These are phyloP conservation scores for Nicotiana tomentosiformis DNA, from an alignment of 257 asterid species.

Conservation along the genomic window DNA sequence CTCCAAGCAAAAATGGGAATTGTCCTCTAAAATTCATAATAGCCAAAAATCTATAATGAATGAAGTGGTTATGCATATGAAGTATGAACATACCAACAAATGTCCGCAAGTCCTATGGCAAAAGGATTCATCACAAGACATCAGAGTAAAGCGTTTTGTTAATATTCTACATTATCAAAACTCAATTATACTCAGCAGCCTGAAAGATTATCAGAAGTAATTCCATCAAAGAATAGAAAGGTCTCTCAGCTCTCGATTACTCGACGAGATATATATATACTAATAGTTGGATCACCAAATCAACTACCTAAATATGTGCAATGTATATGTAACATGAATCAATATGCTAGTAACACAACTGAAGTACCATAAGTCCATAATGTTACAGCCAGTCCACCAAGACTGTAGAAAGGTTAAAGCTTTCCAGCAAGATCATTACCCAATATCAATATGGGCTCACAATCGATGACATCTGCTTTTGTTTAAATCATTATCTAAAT, in stretches of 20 bases:
- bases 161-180: neutral
- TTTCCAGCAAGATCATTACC: neutral
- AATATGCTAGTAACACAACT: neutral
- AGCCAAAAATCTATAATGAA: slow-evolving; percentile 4
- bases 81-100: neutral
- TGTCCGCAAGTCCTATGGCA: neutral
- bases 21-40: slow-evolving; percentile 6
- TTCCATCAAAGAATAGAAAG: neutral
- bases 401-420: too few species aligned
- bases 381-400: neutral
- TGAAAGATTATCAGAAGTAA: neutral
- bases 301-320: neutral
- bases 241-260: neutral
- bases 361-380: neutral
- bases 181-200: neutral
- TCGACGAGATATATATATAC: too few species aligned
- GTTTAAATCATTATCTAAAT: neutral
- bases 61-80: neutral
- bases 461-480: neutral
- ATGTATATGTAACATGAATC: neutral
- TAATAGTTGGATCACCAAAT: too few species aligned
- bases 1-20: slow-evolving; percentile 17
- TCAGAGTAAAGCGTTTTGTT: neutral
- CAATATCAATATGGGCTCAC: neutral
- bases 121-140: neutral